Evolutionary conservation across 2,329 filamentous ascomycete species (phyloP), one percentile per base, ranked within the genome.

Genomic region (Blastomyces silverae): DNA sequence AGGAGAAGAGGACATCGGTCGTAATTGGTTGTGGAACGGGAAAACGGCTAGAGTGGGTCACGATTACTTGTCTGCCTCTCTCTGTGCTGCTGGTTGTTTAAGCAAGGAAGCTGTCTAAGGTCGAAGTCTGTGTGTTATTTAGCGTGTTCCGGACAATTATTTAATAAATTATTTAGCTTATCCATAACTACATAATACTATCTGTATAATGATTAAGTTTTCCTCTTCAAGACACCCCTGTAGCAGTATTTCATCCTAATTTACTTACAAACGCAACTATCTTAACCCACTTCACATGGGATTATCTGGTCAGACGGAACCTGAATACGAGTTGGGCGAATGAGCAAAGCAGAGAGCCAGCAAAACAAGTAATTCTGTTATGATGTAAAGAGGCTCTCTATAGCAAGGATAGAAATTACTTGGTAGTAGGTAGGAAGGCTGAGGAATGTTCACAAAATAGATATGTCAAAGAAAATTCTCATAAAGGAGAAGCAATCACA

Each of bases 1-100:
- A 70, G 75, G 55, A 71, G 75, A 69, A 70, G 75, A 53, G 73
- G 75, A 10, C 70, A 77, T 71, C 72, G 75, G 34, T 76, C 61
- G 53, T 65, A 65, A 39, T 53, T 44, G 31, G 1, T 50, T 11
- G 22, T 22, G 20, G 28, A 34, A 44, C 37, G 22, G 44, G 22
- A 15, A 25, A 13, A 42, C 13, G 7, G 17, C 44, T 37, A 17
- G 28, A 28, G n/a, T 28, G 13, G 56, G 6, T 15, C 25, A 31
- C 22, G 17, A 25, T 13, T 20, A 31, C 57, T 34, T 28, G 39
- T 20, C 39, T 28, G 11, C 10, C 25, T 31, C 37, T 10, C 2
- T 60, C 22, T 1, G 15, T 28, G 20, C 20, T 39, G 6, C 20
- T 13, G 4, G 7, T 28, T 20, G 31, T 57, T 34, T 4, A 8